These are phyloP conservation scores for Wickerhamomyces canadensis DNA, from an alignment of 805 yeast genomes.

Conservation along the genomic window DNA sequence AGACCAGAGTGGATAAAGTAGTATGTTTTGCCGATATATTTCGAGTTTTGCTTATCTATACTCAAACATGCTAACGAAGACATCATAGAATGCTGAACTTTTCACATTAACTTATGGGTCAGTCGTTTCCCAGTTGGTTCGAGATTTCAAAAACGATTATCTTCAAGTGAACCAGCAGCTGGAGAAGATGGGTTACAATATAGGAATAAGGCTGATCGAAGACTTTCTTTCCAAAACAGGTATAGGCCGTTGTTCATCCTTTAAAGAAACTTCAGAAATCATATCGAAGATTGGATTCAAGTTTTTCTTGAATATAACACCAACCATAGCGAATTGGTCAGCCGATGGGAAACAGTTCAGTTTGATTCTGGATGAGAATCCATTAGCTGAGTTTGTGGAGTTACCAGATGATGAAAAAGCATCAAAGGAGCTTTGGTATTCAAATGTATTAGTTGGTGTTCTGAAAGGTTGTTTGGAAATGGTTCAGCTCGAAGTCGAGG, in stretches of 20 bases:
- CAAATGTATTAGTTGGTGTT: conserved; percentile 86
- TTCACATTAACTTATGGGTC: conserved; percentile 95
- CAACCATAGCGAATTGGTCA: conserved; percentile 71
- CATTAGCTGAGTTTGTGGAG: conserved; percentile 92
- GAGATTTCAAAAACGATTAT: conserved; percentile 75
- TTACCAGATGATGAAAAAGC: conserved; percentile 77
- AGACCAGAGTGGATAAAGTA: conserved; percentile 77
- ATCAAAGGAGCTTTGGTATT: conserved; percentile 79
- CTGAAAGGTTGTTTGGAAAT: conserved; percentile 87
- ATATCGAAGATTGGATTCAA: conserved; percentile 86
- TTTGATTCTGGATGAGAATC: conserved; percentile 74
- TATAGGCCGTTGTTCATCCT: conserved; percentile 71
- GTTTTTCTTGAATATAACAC: conserved; percentile 78
- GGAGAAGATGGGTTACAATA: conserved; percentile 92
- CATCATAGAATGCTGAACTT: conserved; percentile 70
- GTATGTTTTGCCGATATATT: conserved; percentile 35
- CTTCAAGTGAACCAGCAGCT: conserved; percentile 74
- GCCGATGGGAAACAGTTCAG: conserved; percentile 70
- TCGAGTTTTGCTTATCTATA: conserved; percentile 4
- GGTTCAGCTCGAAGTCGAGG: conserved; percentile 93
- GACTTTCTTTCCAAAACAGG: conserved; percentile 88
- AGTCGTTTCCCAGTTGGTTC: conserved; percentile 84
- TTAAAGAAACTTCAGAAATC: conserved; percentile 84
- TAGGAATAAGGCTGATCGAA: conserved; percentile 86
- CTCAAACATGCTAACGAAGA: background rate